Base-by-base conservation (phyloP, 192 early-diverging fungal genomes). In the Rhizoclosmatium sp. region DNA sequence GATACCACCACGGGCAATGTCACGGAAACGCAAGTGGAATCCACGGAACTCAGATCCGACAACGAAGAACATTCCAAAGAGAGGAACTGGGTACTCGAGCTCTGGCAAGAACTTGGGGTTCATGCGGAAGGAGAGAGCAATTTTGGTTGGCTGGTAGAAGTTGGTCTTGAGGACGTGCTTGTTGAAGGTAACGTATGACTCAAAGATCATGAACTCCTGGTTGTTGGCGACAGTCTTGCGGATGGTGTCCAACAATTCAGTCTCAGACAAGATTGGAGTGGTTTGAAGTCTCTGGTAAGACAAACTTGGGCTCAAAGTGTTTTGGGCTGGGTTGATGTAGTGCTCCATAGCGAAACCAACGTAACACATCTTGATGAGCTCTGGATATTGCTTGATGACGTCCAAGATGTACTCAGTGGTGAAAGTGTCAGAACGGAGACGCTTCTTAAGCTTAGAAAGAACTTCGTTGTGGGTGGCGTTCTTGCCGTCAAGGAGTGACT, bases 71-170 rank as follows among this genome's bases (percentile, higher is more conserved):
- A 99, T 92, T 69, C 96, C 97, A 76, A 92, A 98, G 2, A 95
- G 90, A 83, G 90, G 91, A 76, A 77, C 86, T 31, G 96, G 96
- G 89, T 97, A 99, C 89, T 99, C 97, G 62, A 96, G 93, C 40
- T 89, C 90, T n/a, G 96, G 96, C 75, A 99, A 88, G 89, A 99
- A 98, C 21, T 88, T 75, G 39, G 97, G 93, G 81, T 98, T 93
- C 89, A 99, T 89, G 78, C 97, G 93, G 94, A 99, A 99, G 49
- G 96, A 97, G 54, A 99, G 90, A 41, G 97, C 97, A n/a, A 98
- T 96, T 92, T 99, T 99, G 82, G 97, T 98, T 46, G 96, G 93
- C 88, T 99, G 96, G 91, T 98, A 99, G 78, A 99, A 98, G 91
- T 99, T 99, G 85, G 97, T 99, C 91, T 99, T 99, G 78, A 98